These are phyloP conservation scores for Pleurotus pulmonarius DNA, from an alignment of 768 basidiomycete species.

Conservation along the genomic window DNA sequence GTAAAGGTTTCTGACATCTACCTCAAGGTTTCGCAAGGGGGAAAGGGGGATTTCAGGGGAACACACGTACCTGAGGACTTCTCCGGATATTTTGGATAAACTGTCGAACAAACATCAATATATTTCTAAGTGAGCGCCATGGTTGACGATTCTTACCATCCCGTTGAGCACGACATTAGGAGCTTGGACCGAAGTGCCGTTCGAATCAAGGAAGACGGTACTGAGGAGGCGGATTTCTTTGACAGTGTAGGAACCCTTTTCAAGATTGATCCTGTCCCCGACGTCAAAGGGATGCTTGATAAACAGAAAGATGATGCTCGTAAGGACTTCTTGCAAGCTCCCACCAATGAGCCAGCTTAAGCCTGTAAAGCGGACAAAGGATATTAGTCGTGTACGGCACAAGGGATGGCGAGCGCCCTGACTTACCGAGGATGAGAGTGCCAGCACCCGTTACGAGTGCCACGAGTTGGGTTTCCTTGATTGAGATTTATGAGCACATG, in stretches of 20 bases:
- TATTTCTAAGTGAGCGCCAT: background rate
- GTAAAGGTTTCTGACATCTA: constrained; percentile 77
- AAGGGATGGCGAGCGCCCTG: background rate
- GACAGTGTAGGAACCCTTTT: constrained; percentile 63
- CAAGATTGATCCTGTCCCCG: constrained; percentile 63
- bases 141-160: constrained; percentile 31
- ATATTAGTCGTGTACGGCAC: constrained; percentile 9
- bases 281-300: constrained; percentile 85
- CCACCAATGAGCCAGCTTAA: constrained; percentile 86
- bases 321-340: constrained; percentile 76
- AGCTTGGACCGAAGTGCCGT: constrained; percentile 63
- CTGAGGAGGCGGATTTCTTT: constrained; percentile 85
- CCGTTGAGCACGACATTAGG: constrained; percentile 62
- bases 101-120: constrained; percentile 26
- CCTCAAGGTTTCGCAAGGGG: background rate
- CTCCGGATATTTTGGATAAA: constrained; percentile 71
- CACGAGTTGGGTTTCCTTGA: constrained; percentile 67
- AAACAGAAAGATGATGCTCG: constrained; percentile 89
- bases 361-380: constrained; percentile 31
- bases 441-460: constrained; percentile 78
- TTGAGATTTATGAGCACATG: constrained; percentile 3
- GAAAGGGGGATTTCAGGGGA: background rate
- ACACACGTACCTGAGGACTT: constrained; percentile 53
- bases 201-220: constrained; percentile 64
- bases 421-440: constrained; percentile 45